Conservation (phyloP, 2,329 filamentous ascomycete genomes). For the Aspergillus alliaceus region DNA sequence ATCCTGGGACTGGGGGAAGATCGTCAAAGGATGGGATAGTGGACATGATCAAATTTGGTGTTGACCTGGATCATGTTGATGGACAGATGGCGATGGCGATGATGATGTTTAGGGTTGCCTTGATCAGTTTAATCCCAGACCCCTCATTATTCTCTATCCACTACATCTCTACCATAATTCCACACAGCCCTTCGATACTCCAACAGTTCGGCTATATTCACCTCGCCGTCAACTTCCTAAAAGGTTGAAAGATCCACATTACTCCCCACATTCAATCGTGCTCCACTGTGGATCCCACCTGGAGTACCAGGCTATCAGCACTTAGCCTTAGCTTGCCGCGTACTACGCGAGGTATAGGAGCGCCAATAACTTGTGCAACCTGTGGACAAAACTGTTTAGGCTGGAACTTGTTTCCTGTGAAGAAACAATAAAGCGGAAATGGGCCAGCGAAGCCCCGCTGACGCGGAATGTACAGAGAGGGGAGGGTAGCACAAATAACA, state of each 20-base stretch:
- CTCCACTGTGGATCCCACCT: neutral
- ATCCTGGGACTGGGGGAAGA: conserved; percentile 41
- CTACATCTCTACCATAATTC: too few relatives aligned
- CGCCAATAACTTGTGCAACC: neutral
- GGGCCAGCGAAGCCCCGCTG: neutral
- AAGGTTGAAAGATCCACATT: neutral
- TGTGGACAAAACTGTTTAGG: neutral
- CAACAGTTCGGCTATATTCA: neutral
- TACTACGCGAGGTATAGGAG: too few relatives aligned
- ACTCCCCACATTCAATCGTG: neutral
- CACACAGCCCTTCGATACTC: too few relatives aligned
- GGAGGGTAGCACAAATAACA: too few relatives aligned
- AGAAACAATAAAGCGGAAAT: neutral
- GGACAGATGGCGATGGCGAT: too few relatives aligned
- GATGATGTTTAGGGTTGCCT: neutral
- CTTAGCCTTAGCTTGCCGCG: too few relatives aligned
- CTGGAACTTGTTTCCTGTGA: neutral
- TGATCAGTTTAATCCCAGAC: neutral
- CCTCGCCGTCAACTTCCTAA: neutral
- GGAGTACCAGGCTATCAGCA: too few relatives aligned
- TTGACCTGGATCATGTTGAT: too few relatives aligned
- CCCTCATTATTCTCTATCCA: neutral
- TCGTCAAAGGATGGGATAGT: conserved; percentile 38
- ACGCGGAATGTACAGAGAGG: neutral
- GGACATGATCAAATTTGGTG: neutral